Evolutionary conservation across 805 yeast species (phyloP), one percentile per base, ranked within the genome.

Genomic region (Candida bentonensis): DNA sequence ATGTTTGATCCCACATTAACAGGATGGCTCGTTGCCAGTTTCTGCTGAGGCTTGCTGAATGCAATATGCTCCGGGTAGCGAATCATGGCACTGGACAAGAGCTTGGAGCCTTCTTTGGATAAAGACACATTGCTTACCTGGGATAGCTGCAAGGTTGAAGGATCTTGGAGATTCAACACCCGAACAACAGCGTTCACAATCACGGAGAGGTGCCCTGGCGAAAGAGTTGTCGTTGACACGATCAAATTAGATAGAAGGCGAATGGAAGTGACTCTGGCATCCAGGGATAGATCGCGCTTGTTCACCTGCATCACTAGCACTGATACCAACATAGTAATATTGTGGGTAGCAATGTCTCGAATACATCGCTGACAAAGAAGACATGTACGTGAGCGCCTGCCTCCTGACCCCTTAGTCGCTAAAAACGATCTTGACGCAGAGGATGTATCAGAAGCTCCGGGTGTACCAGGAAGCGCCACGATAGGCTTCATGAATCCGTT

Each of bases 21-120:
- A 30, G 36, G 36, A 17, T 30, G 7, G 36, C 17, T 9, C 7
- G 36, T 30, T n/a, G 55, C 57, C 7, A 53, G 47, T 15, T 51
- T 26, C 41, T 53, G 57, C 27, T 49, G 54, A 7, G 42, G 46
- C 44, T 51, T 52, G 44, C 52, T 52, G 44, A 53, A 53, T 7
- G 53, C 44, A 22, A 51, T 41, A n/a, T 42, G 39, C 15, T 47
- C 49, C 11, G 55, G 52, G 36, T 42, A 50, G 22, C 17, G 15
- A 3, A 40, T 21, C 46, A 50, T 42, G 17, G 48, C 46, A n/a
- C 42, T 33, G 1, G 52, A 42, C 25, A 53, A 41, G 40, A 52
- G 49, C 33, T 42, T 46, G 2, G 55, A 50, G 1, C 47, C 47
- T 23, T 51, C 57, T 3, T 48, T 44, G n/a, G 46, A 41, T 15